Conservation (phyloP, 2,329 filamentous ascomycete species). For the Xylaria sp. region DNA sequence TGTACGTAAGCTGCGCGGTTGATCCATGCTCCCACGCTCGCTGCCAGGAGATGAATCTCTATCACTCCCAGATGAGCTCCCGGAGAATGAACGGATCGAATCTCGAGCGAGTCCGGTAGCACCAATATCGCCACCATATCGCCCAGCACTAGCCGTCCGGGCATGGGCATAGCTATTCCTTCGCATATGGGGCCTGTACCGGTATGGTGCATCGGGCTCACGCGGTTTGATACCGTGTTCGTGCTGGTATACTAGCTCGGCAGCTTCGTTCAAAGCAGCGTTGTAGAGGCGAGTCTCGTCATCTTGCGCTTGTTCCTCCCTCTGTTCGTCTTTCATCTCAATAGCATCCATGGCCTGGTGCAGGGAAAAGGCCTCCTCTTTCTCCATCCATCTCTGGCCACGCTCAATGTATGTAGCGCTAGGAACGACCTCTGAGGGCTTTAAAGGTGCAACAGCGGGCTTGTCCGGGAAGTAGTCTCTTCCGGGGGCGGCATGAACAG, state of each 20-base stretch:
- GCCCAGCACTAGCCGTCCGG: slow-evolving; percentile 68
- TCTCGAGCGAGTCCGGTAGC: slow-evolving; percentile 60
- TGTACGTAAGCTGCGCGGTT: slow-evolving; percentile 42
- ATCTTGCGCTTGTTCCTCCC: slow-evolving; percentile 54
- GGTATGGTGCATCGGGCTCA: slow-evolving; percentile 72
- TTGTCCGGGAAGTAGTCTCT: slow-evolving; percentile 65
- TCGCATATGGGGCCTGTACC: slow-evolving; percentile 74
- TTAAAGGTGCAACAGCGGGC: slow-evolving; percentile 57
- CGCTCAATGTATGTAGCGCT: slow-evolving; percentile 78
- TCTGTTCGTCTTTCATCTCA: slow-evolving; percentile 60
- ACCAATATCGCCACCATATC: slow-evolving; percentile 59
- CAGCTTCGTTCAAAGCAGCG: slow-evolving; percentile 79
- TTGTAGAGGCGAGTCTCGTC: slow-evolving; percentile 73
- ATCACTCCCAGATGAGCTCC: slow-evolving; percentile 64
- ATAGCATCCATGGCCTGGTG: slow-evolving; percentile 79
- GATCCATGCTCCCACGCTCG: slow-evolving; percentile 51
- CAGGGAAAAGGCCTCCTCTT: slow-evolving; percentile 77
- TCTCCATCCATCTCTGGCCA: slow-evolving; percentile 82
- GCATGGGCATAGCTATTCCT: slow-evolving; percentile 78
- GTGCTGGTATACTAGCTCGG: slow-evolving; percentile 82
- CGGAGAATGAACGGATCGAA: slow-evolving; percentile 60
- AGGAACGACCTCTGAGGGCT: slow-evolving; percentile 70
- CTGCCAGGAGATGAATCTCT: slow-evolving; percentile 52
- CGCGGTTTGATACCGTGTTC: slow-evolving; percentile 67
- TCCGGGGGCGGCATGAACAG: slow-evolving; percentile 56